Evolutionary conservation across 2,329 filamentous ascomycete species (phyloP), one percentile per base, ranked within the genome.

Genomic region (Lachnum nothofagi): DNA sequence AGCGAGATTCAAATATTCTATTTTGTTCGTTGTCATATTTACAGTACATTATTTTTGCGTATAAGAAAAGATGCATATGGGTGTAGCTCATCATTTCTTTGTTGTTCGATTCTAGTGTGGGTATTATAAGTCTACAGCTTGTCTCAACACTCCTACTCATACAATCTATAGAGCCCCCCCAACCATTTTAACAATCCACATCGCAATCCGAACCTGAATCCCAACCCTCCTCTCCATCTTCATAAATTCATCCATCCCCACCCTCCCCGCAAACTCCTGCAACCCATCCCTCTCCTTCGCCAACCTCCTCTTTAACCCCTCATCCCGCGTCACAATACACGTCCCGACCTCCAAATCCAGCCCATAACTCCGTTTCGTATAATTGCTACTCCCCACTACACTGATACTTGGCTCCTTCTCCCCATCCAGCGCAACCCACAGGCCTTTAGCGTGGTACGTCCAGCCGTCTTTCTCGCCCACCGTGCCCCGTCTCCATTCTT

Each of bases 381-480:
- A 98, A 65, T 98, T 98, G 8, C 86, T 93, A 64, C 88, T 94
- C 1, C 93, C 93, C 1, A 98, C 79, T 16, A 97, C 75, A 25
- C 84, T 94, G 47, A 97, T 75, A 41, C 85, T 83, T 0, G 90
- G 90, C 19, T 82, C 71, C 29, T 74, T 67, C 40, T 85, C 78
- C 2, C 75, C 72, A 0, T 85, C 80, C 46, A 91, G 74, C 0
- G 87, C 88, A 22, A 96, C 76, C 91, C 91, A 97, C 2, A 97
- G 74, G 0, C 93, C 93, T 69, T 98, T 98, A 41, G 93, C 93
- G 62, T 98, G 93, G 68, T 98, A 98, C 0, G 91, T 96, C 93
- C 94, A 98, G 1, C 89, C 91, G 1, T 75, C 88, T 0, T 86
- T 82, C 60, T 89, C 78, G 16, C 86, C 86, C 2, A 95, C 86